Base-by-base conservation (phyloP, 371 early-diverging fungal genomes). In the Neoconidiobolus thromboides region DNA sequence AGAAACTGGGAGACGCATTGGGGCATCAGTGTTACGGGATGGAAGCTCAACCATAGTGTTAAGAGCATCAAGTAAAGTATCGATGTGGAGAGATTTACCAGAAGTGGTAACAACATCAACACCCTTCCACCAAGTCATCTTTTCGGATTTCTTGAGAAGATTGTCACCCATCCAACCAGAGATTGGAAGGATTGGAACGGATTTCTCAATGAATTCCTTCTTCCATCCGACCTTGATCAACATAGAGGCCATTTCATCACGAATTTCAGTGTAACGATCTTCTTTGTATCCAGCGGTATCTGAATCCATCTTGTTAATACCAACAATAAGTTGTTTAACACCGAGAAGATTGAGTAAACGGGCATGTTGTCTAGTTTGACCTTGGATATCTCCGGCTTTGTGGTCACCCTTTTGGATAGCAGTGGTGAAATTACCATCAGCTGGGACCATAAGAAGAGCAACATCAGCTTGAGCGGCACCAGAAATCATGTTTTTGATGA, bases 401-500 rank as follows among this genome's bases (percentile, higher is more conserved):
- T 56, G 57, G 57, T 56, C 57, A 43, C 57, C 57, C 57, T 56
- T 56, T 26, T 56, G 57, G 57, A 56, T 56, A 14, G 57, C 57
- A 26, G 57, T 56, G 46, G 57, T 56, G 38, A 56, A 56, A 14
- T 56, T 56, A 56, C 57, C 57, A 37, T 56, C 87, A 68, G 89
- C 91, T 70, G 93, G 91, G 75, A 98, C 87, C 67, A 98, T 91
- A 64, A 99, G 85, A 68, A 99, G 82, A 72, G 93, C 98, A 72
- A 89, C 87, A 72, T 95, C 96, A 63, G 86, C 73, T 61, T 94
- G 98, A 36, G 90, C 81, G 0, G 99, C 94, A 5, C 98, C 99
- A 1, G 86, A 83, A 60, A 99, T 98, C 99, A 99, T 99, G 68
- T 93, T 93, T n/a, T 96, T 93, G 50, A 99, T 87, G 71, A 96